Base-by-base conservation (phyloP, 2,329 filamentous ascomycete species). In the Exophiala viscosa region DNA sequence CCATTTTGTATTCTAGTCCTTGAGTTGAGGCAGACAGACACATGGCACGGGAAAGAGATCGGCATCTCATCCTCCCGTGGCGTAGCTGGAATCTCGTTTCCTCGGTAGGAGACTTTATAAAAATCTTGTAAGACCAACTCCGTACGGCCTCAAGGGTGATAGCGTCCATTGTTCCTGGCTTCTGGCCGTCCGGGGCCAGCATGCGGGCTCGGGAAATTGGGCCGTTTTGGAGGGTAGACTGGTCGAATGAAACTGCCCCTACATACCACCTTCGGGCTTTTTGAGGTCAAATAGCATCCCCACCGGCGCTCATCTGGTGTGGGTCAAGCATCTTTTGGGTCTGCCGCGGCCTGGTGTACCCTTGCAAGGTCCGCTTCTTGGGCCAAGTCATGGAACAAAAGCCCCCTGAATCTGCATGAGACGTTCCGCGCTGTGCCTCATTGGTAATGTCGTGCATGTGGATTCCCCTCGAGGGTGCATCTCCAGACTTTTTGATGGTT, bases 381-480 rank as follows among this genome's bases (percentile, higher is more conserved):
- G 35, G 17, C 47, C 32, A 43, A 46, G 17, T 28, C 23, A 28
- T 28, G 23, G 23, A 28, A 28, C 45, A 23, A 40, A 31, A 35
- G 34, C 31, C 51, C 48, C 55, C 48, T 50, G 48, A 54, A 41
- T 39, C 38, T 43, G 48, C 50, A 44, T 43, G 45, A 43, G 45
- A 40, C 34, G 45, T 47, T 51, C 35, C 34, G 39, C 48, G 39
- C 48, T 48, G 48, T 52, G 50, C 47, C 41, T 45, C 43, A 49
- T 52, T 36, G 40, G 33, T 34, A 41, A 15, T 52, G 49, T 45
- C 46, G 20, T 50, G 38, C 18, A 45, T 48, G 52, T 45, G 48
- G 48, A 38, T 44, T 50, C 56, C 47, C 50, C 56, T 59, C 53
- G 48, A 54, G 42, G 52, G 33, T 55, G 56, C 56, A 40, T 54